A percentile compares a stretch with the other conserved stretches of the same genome.
These are phyloP conservation scores for Zygnema circumcarinatum DNA, from an alignment of 139 green algal genomes.

Conservation along the genomic window DNA sequence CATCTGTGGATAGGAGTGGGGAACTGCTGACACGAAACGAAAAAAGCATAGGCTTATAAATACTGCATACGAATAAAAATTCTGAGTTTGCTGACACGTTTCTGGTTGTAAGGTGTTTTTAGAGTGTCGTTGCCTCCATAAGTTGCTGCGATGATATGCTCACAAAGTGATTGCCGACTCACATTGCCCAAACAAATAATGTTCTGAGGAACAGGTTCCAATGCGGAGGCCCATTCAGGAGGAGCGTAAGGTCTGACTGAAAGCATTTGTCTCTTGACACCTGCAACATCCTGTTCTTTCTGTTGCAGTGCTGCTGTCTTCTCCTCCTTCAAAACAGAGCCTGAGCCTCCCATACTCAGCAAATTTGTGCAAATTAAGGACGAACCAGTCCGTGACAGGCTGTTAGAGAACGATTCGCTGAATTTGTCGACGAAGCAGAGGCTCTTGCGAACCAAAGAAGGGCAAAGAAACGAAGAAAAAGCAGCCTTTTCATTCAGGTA, in stretches of 20 bases:
- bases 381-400: neutral
- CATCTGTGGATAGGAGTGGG: slow-evolving; percentile 82
- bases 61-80: neutral
- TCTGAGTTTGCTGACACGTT: neutral
- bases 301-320: too few species aligned
- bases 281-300: neutral
- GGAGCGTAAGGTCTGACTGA: slow-evolving; percentile 11
- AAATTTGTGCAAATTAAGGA: neutral
- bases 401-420: neutral
- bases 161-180: neutral
- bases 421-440: neutral
- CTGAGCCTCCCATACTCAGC: neutral
- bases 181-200: slow-evolving; percentile 20
- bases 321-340: neutral
- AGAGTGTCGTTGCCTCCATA: neutral
- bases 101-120: neutral
- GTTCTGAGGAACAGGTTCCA: neutral
- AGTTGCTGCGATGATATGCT: neutral
- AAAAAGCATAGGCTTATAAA: neutral
- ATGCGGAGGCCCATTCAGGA: neutral
- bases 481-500: too few species aligned
- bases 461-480: too few species aligned
- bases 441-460: too few species aligned
- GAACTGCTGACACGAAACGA: slow-evolving; percentile 43
- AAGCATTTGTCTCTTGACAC: neutral